Base-by-base conservation (phyloP, 768 basidiomycete genomes). In the Kwoniella botswanensis region DNA sequence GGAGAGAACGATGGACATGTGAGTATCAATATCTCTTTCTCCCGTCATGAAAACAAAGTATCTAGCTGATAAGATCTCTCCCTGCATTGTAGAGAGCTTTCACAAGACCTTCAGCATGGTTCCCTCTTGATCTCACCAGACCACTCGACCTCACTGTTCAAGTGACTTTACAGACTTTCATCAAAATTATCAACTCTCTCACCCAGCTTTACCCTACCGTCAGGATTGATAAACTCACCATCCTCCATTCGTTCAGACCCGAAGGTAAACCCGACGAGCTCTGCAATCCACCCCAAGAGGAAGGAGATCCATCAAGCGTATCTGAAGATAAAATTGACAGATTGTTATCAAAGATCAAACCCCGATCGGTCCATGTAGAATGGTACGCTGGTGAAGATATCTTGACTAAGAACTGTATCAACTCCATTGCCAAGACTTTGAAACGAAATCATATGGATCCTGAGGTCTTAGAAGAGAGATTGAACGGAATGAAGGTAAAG, bases 1-100 rank as follows among this genome's bases (percentile, higher is more conserved):
- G 71, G 71, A 11, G 66, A 72, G 12, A 43, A 24, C 42, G 71
- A 72, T 44, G 66, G 43, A 21, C 41, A 55, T 22, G 70, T 71
- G 42, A 62, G 64, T 63, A 7, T 21, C 15, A 12, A 13, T 26
- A 59, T 17, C 24, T 5, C 29, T 59, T 22, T 7, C 29, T 59
- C n/a, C 15, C 21, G 4, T 9, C 57, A 18, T 2, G 57, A 4
- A 41, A 18, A 3, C 7, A 59, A 13, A 21, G 12, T 13, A 15
- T n/a, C 22, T 1, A 59, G 24, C 24, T 50, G 46, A 50, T 55
- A 5, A 18, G 21, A 12, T 24, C 54, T 55, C 21, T 24, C 1
- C 54, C 10, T 55, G n/a, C 35, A 55, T n/a, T n/a, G 22, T 43
- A 60, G 58, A 17, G 58, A 17, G 58, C 58, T 12, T 18, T 43